Conservation (phyloP, 176 grass and related monocot species). For the Pontederia paniculata region DNA sequence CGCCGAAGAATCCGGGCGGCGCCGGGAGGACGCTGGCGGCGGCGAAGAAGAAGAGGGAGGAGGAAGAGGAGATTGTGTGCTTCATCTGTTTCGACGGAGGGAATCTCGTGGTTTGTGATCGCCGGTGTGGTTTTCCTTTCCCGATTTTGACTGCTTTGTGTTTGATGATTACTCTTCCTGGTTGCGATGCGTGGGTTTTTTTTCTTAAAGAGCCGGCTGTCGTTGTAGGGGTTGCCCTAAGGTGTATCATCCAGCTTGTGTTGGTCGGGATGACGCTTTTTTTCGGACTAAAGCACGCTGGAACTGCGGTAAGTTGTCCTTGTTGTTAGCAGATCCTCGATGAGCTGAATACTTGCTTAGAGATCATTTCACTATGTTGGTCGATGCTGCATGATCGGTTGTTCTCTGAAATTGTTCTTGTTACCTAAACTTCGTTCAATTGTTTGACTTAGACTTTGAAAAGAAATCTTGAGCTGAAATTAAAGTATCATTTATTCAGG, state of each 20-base stretch:
- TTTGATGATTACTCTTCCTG: neutral
- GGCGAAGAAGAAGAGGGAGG: conserved; percentile 30
- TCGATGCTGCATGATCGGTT: neutral
- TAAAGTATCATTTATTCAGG: no score
- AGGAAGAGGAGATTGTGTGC: conserved; percentile 86
- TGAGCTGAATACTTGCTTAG: neutral
- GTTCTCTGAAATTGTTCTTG: no score
- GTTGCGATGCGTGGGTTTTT: neutral
- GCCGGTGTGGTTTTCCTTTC: conserved; percentile 33
- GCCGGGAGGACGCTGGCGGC: neutral
- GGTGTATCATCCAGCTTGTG: conserved; percentile 88
- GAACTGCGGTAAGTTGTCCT: conserved; percentile 70
- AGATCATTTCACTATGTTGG: neutral
- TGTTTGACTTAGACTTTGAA: no score
- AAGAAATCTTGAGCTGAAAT: no score
- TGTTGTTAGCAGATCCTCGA: no score
- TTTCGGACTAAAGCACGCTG: conserved; percentile 58
- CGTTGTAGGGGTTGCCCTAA: conserved; percentile 74
- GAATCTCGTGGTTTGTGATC: conserved; percentile 82
- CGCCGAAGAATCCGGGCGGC: conserved; percentile 54
- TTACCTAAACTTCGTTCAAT: no score
- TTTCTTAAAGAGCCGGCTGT: neutral
- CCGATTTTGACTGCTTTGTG: neutral
- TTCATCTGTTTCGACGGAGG: conserved; percentile 99
- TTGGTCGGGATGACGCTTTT: conserved; percentile 80